Evolutionary conservation across 495 filamentous ascomycete genomes (phyloP), one percentile per base, ranked within the genome.

Genomic region (Cudoniella acicularis): DNA sequence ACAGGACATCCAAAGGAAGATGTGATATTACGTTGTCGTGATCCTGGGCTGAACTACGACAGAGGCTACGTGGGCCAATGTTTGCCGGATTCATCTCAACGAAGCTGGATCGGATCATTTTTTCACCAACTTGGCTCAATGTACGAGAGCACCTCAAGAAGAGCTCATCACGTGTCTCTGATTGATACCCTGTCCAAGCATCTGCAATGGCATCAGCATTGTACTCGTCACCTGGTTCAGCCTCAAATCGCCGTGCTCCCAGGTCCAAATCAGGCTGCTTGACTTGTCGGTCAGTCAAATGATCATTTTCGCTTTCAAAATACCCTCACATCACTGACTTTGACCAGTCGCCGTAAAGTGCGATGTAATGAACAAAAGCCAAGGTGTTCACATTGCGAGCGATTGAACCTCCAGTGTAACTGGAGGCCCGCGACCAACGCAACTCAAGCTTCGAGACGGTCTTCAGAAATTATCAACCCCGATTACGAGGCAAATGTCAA

Each of bases 331-430:
- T 58, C 45, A 46, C 57, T 30, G 62, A 59, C 21, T n/a, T 17
- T 10, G 26, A 25, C 13, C 36, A 67, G 66, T 22, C 60, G 60
- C 25, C 57, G 64, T 26, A 71, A 71, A 57, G 69, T 69, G 10
- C 64, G 63, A 40, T 77, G 72, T 63, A 67, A 75, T 65, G 74
- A 75, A 61, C 67, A 68, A 17, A 68, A 64, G 30, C 72, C 73
- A n/a, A 59, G 68, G 26, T 75, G 74, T 25, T 63, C 61, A 10
- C 71, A 75, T 57, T 74, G 73, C 60, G 64, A 69, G 40, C 63
- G 74, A 2, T 56, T 74, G 16, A 68, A 68, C 47, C 21, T 70
- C 23, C 61, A 68, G 47, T 70, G 65, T 60, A 65, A 43, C 46
- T 68, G 67, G 64, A 49, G 63, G 46, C 30, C 56, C 13, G 20